A percentile compares a stretch with the other conserved stretches of the same genome.
Evolutionary conservation across 129 eudicot species (phyloP).

Genomic region (Arctium lappa): DNA sequence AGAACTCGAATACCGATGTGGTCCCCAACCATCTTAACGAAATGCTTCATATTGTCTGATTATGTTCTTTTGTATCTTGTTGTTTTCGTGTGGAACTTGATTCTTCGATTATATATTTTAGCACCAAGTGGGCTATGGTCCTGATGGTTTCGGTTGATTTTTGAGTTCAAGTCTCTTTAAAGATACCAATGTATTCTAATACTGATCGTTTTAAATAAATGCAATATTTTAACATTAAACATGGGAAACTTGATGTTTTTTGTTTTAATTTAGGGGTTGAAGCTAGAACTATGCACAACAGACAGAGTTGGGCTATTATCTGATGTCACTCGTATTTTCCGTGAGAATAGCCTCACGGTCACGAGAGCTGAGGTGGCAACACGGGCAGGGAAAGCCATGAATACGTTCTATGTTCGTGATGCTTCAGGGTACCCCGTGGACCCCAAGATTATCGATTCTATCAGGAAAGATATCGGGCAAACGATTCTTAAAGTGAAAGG

Average conservation of each 20-base stretch:
- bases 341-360: conserved; percentile 85
- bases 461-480: conserved; percentile 80
- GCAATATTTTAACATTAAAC: not conserved
- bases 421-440: conserved; percentile 92
- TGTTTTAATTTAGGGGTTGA: conserved; percentile 58
- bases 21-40: conserved; percentile 1
- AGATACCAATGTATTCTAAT: too few species aligned
- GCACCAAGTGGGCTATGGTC: not conserved
- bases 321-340: conserved; percentile 85
- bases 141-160: not conserved
- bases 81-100: conserved; percentile 10
- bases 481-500: conserved; percentile 86
- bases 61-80: conserved; percentile 15
- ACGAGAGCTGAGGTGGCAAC: conserved; percentile 86
- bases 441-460: conserved; percentile 74
- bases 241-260: not conserved
- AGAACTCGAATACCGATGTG: not conserved
- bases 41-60: conserved; percentile 10
- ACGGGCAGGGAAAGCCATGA: conserved; percentile 78
- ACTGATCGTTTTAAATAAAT: too few species aligned
- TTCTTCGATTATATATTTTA: conserved; percentile 1
- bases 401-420: conserved; percentile 83
- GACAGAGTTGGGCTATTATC: conserved; percentile 89
- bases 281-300: conserved; percentile 88
- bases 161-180: too few species aligned